Base-by-base conservation (phyloP, 2,329 filamentous ascomycete genomes). In the Aphanoascus verrucosus region DNA sequence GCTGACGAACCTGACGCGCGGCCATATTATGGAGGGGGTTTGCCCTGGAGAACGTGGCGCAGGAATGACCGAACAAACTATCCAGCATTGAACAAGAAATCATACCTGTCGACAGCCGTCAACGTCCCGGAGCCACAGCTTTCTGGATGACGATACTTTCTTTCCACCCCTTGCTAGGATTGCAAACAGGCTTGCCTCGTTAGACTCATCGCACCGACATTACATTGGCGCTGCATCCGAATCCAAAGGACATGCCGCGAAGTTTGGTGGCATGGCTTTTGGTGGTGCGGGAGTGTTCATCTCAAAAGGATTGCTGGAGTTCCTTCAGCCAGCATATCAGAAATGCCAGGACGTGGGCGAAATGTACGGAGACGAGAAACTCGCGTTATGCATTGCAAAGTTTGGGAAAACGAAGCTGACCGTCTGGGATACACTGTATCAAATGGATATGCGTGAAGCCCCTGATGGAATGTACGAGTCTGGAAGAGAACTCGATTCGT, bases 271-370 rank as follows among this genome's bases (percentile, higher is more conserved):
- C 58, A 70, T 72, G 54, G 70, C 67, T 38, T 73, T 72, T 57
- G 70, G 70, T 53, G 70, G 70, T 56, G 70, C 67, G n/a, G 70
- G 70, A 60, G 68, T 72, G 19, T 72, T 73, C 44, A 64, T 72
- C 14, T 73, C 70, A 9, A 66, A 63, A 54, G 67, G 69, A 7
- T 59, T 73, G 31, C 61, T 72, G 14, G 66, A 70, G 44, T 62
- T 65, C 19, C 58, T 72, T 32, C 64, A 66, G 57, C 59, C 62
- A 31, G 62, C 66, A 51, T 72, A 72, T 57, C 68, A 71, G 38
- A 67, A 68, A 55, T 72, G 70, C 57, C 68, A 71, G 59, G 66
- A 67, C 4, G 69, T 67, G 65, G 67, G 69, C 35, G 68, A 70
- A 54, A 69, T 71, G 56, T 69, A 69, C 8, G 70, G 70, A 60